Percentiles rank a stretch among this genome's conserved stretches.
Conservation (phyloP, 768 basidiomycete genomes). For the Tricholoma furcatifolium region DNA sequence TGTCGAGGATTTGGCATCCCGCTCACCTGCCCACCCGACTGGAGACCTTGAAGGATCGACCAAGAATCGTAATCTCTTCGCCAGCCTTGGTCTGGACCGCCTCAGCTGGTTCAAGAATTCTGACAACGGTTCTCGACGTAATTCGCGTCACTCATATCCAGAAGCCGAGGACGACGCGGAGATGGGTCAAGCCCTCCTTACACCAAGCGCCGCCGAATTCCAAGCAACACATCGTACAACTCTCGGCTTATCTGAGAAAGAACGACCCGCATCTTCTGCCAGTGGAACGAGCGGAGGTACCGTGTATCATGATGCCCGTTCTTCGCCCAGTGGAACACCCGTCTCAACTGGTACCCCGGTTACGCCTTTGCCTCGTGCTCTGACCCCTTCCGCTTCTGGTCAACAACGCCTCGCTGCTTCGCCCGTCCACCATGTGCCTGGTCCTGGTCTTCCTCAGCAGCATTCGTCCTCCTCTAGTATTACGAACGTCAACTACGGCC, state of each 20-base stretch:
- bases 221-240: slow-evolving; percentile 29
- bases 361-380: slow-evolving; percentile 43
- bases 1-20: slow-evolving; percentile 36
- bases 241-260: slow-evolving; percentile 38
- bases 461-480: slow-evolving; percentile 9
- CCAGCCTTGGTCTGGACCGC: slow-evolving; percentile 47
- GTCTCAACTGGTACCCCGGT: slow-evolving; percentile 23
- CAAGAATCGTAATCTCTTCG: slow-evolving; percentile 23
- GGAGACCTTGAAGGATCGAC: slow-evolving; percentile 14
- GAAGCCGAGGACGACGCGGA: slow-evolving; percentile 46
- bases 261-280: slow-evolving; percentile 56
- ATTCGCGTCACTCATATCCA: slow-evolving; percentile 18
- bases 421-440: slow-evolving; percentile 5
- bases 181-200: slow-evolving; percentile 38
- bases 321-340: slow-evolving; percentile 48
- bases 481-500: slow-evolving; percentile 10
- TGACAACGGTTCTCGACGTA: slow-evolving; percentile 22
- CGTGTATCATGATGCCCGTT: slow-evolving; percentile 61
- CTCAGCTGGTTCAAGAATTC: slow-evolving; percentile 59
- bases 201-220: slow-evolving; percentile 20
- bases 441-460: slow-evolving; percentile 2
- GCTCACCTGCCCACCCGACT: slow-evolving; percentile 20
- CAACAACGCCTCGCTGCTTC: slow-evolving; percentile 6
- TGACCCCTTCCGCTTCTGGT: slow-evolving; percentile 39
- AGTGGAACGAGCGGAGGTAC: slow-evolving; percentile 58